Evolutionary conservation across 176 grass and related monocot species (phyloP), one percentile per base, ranked within the genome.

Genomic region (Elaeis guineensis): DNA sequence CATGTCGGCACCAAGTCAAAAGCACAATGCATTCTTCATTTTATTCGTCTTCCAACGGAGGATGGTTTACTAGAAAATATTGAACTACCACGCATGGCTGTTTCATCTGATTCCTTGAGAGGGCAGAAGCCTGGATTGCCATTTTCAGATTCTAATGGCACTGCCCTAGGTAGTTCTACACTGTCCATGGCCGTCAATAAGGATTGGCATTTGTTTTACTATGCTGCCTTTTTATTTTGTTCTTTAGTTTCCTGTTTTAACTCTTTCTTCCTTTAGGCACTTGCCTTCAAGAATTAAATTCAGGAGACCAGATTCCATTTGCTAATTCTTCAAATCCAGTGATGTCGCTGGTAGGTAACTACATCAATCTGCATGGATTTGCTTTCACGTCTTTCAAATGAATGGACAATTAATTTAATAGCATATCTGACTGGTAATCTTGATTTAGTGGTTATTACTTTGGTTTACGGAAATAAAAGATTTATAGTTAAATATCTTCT

Each of bases 21-120:
- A 58, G 92, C 87, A 55, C 92, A 97, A 58, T 97, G 92, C 66
- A 97, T 90, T 77, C 77, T 90, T 58, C 92, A 97, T 85, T 97
- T 97, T 85, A 82, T 97, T 66, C 76, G 81, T 67, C 69, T 97
- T 78, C 92, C 83, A 8, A 76, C 90, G 26, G 87, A 97, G 63
- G 78, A 91, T 69, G 79, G 78, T 65, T 74, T 97, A 14, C 69
- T 97, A 63, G 87, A 97, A 52, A 90, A 80, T 48, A 79, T 97
- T 75, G 83, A 88, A 80, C 61, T 90, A 57, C 87, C 80, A 21
- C 54, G 76, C 69, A 63, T 66, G 11, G 23, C 48, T 5, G 19
- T 72, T 16, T 49, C 78, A 51, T 54, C 73, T 21, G 19, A 68
- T 21, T 35, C 25, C n/a, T 16, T 39, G 66, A 67, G 35, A 72